Percentiles rank a stretch among this genome's conserved stretches.
These are phyloP conservation scores for Jamesozyma jinghongensis DNA, from an alignment of 805 yeast genomes.

Conservation along the genomic window DNA sequence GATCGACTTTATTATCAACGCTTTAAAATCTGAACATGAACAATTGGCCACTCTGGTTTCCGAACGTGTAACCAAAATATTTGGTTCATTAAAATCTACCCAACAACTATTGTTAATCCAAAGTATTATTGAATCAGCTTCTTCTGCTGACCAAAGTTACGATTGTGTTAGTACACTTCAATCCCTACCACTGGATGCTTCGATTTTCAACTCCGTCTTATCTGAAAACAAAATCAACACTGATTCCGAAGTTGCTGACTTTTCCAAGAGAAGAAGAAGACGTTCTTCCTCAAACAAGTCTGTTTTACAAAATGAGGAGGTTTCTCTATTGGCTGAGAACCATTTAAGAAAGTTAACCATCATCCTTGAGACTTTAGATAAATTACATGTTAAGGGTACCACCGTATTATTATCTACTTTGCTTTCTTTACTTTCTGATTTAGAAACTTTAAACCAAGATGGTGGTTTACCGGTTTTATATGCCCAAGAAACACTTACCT, in stretches of 20 bases:
- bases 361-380: slow-evolving; percentile 71
- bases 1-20: slow-evolving; percentile 49
- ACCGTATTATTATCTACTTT: slow-evolving; percentile 42
- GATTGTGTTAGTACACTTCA: slow-evolving; percentile 48
- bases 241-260: slow-evolving; percentile 31
- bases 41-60: slow-evolving; percentile 42
- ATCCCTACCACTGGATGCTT: slow-evolving; percentile 44
- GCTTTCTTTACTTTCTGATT: slow-evolving; percentile 58
- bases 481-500: slow-evolving; percentile 83
- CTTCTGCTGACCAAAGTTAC: slow-evolving; percentile 36
- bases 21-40: slow-evolving; percentile 39
- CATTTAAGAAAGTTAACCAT: slow-evolving; percentile 74
- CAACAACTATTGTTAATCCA: slow-evolving; percentile 49
- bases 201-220: slow-evolving; percentile 50
- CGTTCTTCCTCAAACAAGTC: slow-evolving; percentile 68
- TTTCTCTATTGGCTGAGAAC: slow-evolving; percentile 63
- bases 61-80: slow-evolving; percentile 44
- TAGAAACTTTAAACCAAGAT: slow-evolving; percentile 80
- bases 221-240: slow-evolving; percentile 49
- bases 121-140: slow-evolving; percentile 48
- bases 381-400: slow-evolving; percentile 25
- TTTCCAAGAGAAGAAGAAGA: slow-evolving; percentile 71
- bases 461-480: slow-evolving; percentile 86
- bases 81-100: slow-evolving; percentile 48
- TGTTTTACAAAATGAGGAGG: slow-evolving; percentile 58